Conservation (phyloP, 2,329 filamentous ascomycete species). For the Blastomyces gilchristii region DNA sequence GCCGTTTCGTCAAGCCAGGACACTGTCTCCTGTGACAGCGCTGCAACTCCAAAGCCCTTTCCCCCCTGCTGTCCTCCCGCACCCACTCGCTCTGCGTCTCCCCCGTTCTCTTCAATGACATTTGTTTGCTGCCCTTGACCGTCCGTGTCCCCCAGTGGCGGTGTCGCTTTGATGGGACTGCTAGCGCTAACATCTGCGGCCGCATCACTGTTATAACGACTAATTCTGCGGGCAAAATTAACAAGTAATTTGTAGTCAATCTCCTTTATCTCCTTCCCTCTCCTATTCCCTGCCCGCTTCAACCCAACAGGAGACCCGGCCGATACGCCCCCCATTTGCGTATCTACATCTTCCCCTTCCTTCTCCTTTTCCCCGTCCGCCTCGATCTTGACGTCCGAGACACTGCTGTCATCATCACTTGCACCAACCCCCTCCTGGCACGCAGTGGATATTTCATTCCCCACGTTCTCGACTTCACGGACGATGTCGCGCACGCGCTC, state of each 20-base stretch:
- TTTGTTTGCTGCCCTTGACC: neutral
- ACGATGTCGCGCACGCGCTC: conserved; percentile 35
- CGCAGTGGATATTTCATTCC: conserved; percentile 30
- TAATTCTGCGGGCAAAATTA: conserved; percentile 38
- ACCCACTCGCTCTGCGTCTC: neutral
- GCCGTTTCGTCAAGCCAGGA: conserved; percentile 35
- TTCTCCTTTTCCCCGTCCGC: conserved; percentile 11
- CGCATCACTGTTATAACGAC: conserved; percentile 38
- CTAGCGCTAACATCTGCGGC: conserved; percentile 34
- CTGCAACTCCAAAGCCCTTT: conserved; percentile 23
- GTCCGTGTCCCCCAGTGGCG: conserved; percentile 6
- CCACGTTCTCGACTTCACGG: conserved; percentile 29
- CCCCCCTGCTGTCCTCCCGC: neutral
- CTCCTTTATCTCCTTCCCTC: conserved; percentile 23
- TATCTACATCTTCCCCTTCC: conserved; percentile 16
- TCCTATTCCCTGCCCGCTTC: conserved; percentile 10
- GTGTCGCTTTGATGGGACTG: conserved; percentile 10
- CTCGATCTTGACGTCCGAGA: conserved; percentile 13
- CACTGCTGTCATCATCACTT: conserved; percentile 12
- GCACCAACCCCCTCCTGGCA: conserved; percentile 20
- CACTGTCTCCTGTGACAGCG: conserved; percentile 32
- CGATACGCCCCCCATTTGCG: conserved; percentile 7
- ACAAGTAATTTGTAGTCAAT: conserved; percentile 37
- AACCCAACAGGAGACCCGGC: neutral
- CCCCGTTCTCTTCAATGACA: conserved; percentile 10